Base-by-base conservation (phyloP, 108 stramenopile genomes). In the Skeletonema grethae region DNA sequence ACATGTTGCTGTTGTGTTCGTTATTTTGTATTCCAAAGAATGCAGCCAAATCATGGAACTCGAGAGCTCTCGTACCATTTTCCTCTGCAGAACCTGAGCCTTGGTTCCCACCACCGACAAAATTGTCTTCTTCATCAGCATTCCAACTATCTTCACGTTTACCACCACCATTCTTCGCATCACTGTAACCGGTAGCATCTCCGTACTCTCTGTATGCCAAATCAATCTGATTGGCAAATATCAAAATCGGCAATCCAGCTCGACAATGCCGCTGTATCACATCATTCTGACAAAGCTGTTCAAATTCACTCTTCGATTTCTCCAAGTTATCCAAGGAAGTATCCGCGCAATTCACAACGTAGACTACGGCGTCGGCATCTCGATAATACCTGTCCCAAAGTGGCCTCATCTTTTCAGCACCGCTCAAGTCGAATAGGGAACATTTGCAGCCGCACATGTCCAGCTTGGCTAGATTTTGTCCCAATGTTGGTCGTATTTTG, bases 331-430 rank as follows among this genome's bases (percentile, higher is more conserved):
- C 8, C 35, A 72, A 65, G 46, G 55, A 73, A 41, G 70, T 61
- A 30, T 78, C 77, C 8, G 70, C 64, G 4, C 65, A 57, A 41
- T 82, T 56, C 12, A 89, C 86, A 45, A 90, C 89, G 64, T 85
- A 94, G 9, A 91, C 69, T 15, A 94, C 85, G 18, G 87, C 93
- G 72, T 94, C 90, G 29, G 85, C 80, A 71, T 94, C 93, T 10
- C 72, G 72, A 62, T 91, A 94, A 65, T 94, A 94, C 63, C 89
- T 76, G 67, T 90, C 87, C 89, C 93, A 91, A 46, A 94, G 72
- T 38, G 88, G 84, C 61, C 86, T 82, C 79, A 94, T 72, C 53
- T 77, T 88, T 32, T 65, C 69, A 9, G 77, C 64, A 13, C 93
- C 93, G 62, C 93, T 88, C 7, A 94, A 76, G 72, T 94, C 93